Conservation (phyloP, 352 stramenopile genomes). For the Phytophthora sp. region DNA sequence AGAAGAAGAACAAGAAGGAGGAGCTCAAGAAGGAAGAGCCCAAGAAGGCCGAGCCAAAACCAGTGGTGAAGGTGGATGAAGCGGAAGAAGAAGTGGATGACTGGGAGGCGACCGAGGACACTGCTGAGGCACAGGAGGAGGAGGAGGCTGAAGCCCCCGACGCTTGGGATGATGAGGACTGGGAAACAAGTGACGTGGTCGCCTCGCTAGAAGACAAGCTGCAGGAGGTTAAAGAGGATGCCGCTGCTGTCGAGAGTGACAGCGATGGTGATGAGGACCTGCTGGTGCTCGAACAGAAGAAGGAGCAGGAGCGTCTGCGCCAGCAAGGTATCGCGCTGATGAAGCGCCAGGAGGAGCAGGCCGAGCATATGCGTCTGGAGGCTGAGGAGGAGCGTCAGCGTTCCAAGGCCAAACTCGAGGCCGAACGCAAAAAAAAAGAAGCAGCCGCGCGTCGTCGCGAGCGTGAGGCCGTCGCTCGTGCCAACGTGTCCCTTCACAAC, state of each 20-base stretch:
- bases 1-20: conserved; percentile 50
- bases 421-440: conserved; percentile 85
- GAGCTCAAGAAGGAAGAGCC: conserved; percentile 40
- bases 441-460: conserved; percentile 70
- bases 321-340: conserved; percentile 94
- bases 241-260: conserved; percentile 44
- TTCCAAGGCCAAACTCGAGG: conserved; percentile 87
- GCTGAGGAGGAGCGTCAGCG: conserved; percentile 68
- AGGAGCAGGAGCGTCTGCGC: conserved; percentile 93
- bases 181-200: conserved; percentile 78
- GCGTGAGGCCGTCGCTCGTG: conserved; percentile 78
- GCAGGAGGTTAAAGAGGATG: conserved; percentile 53
- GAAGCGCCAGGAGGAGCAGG: conserved; percentile 92
- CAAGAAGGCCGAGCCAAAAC: conserved; percentile 44
- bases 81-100: conserved; percentile 78
- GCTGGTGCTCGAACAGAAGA: conserved; percentile 93
- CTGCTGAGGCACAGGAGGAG: conserved; percentile 44
- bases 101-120: conserved; percentile 61
- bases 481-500: conserved; percentile 92
- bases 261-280: conserved; percentile 94
- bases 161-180: conserved; percentile 87
- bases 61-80: conserved; percentile 52
- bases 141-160: conserved; percentile 71
- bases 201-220: conserved; percentile 85
- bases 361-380: conserved; percentile 68